phyloP scores from a whole-genome alignment of 768 basidiomycete genomes.

The Kwoniella sp. region DNA sequence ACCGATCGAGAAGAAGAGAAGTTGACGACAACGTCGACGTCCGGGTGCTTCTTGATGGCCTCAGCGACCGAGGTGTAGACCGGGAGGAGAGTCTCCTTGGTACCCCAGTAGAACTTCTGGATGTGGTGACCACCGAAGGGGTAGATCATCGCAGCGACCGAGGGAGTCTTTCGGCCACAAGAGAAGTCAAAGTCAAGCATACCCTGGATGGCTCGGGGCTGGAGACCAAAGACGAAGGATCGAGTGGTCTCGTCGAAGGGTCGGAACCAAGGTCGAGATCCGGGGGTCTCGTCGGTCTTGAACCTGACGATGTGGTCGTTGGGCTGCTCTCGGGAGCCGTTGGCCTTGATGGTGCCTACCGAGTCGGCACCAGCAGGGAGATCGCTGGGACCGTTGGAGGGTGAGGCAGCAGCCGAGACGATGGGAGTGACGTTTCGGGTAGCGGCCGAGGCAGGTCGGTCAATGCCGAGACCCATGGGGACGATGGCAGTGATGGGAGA shows the following conservation, averaged over 20 bases:
- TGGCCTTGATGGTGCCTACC: slow-evolving; percentile 69
- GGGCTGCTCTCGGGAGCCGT: slow-evolving; percentile 75
- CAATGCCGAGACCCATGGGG: slow-evolving; percentile 88
- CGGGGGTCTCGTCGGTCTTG: slow-evolving; percentile 52
- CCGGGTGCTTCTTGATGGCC: slow-evolving; percentile 87
- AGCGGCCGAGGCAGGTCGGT: slow-evolving; percentile 54
- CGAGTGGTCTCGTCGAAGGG: slow-evolving; percentile 93
- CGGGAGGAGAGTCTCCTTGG: slow-evolving; percentile 95
- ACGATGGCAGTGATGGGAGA: slow-evolving; percentile 99
- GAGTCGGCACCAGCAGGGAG: slow-evolving; percentile 10
- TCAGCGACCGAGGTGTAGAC: slow-evolving; percentile 91
- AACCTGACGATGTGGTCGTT: slow-evolving; percentile 89
- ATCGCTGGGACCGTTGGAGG: slow-evolving; percentile 36
- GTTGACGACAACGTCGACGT: slow-evolving; percentile 97
- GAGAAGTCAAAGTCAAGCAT: slow-evolving; percentile 99
- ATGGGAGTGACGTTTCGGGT: slow-evolving; percentile 55
- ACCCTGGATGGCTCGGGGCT: slow-evolving; percentile 97
- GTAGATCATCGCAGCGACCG: slow-evolving; percentile 99
- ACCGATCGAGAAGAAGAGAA: slow-evolving; percentile 92
- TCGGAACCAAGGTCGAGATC: slow-evolving; percentile 70
- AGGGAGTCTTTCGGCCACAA: slow-evolving; percentile 83
- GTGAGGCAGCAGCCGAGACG: slow-evolving; percentile 50
- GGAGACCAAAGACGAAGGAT: slow-evolving; percentile 95
- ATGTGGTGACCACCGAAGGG: slow-evolving; percentile 99
- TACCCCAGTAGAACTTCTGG: slow-evolving; percentile 99